Percentiles rank a stretch among this genome's conserved stretches.
These are phyloP conservation scores for Camelina laxa DNA, from an alignment of 345 rosid genomes.

Conservation along the genomic window DNA sequence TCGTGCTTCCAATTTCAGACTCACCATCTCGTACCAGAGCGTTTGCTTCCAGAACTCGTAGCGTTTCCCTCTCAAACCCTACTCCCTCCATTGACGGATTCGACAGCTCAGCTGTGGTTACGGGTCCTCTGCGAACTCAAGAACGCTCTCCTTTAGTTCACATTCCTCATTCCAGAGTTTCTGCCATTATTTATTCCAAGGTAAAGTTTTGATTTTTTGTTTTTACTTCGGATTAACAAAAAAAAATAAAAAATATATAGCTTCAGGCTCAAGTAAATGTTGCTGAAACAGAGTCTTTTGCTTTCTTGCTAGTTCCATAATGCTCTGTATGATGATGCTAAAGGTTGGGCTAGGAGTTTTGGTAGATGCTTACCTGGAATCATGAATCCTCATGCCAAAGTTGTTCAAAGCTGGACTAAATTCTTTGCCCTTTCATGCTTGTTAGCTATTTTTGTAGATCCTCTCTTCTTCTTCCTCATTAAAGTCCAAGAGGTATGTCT, in stretches of 20 bases:
- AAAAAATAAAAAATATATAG: background rate
- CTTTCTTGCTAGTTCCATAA: slow-evolving; percentile 62
- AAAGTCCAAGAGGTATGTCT: slow-evolving; percentile 54
- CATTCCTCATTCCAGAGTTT: slow-evolving; percentile 46
- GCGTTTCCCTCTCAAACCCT: too few relatives aligned
- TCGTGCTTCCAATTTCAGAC: too few relatives aligned
- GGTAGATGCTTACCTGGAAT: slow-evolving; percentile 55
- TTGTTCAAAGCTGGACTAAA: slow-evolving; percentile 71
- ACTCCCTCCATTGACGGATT: too few relatives aligned
- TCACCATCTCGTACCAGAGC: too few relatives aligned
- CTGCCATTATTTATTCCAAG: slow-evolving; percentile 36
- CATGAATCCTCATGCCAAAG: slow-evolving; percentile 80
- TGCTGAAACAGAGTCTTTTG: slow-evolving; percentile 22
- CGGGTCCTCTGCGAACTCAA: too few relatives aligned
- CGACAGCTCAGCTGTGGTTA: too few relatives aligned
- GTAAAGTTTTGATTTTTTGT: slow-evolving; percentile 32
- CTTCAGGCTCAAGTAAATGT: slow-evolving; percentile 10
- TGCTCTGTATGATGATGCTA: slow-evolving; percentile 77
- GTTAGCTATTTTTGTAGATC: slow-evolving; percentile 79
- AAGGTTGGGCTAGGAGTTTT: slow-evolving; percentile 76
- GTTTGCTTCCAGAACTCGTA: too few relatives aligned
- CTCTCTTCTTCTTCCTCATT: slow-evolving; percentile 78
- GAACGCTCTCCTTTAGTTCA: too few relatives aligned
- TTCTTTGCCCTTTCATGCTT: slow-evolving; percentile 60
- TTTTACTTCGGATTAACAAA: background rate